Base-by-base conservation (phyloP, 1,284 basidiomycete genomes). In the Marasmius tenuissimus region DNA sequence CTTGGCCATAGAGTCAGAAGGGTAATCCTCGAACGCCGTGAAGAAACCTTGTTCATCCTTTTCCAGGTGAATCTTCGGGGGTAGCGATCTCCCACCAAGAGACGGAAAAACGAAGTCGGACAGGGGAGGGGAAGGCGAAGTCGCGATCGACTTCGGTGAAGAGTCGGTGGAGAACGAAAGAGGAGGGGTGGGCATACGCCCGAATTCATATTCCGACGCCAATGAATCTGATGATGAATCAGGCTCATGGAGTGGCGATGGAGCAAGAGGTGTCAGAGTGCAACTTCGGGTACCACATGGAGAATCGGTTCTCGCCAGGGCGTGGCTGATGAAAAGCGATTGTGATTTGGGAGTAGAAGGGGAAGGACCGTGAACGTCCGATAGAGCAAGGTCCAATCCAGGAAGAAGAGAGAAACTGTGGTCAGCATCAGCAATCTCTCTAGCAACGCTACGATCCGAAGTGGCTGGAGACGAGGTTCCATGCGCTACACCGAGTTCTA, bases 11-110 rank as follows among this genome's bases (percentile, higher is more conserved):
- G 58, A 48, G 22, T 64, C 67, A 10, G 70, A 59, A 20, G 58
- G 53, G 35, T 50, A 51, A 20, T 69, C 69, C 57, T 75, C 72
- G 16, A 73, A 71, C 57, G 75, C 75, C 33, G 72, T 76, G 61
- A 76, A 77, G 64, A 79, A 78, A 0, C 76, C 77, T 59, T 77
- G 74, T 9, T 77, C 78, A 55, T 80, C 80, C 63, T 78, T 81
- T 67, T 75, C 75, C 58, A 76, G 71, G 64, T 75, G 74, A 66
- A 77, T 65, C 33, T 71, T 66, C 10, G 74, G 66, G 6, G 58
- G 58, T 45, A 47, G 47, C 14, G 58, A 39, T 40, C 72, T 69
- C 37, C 70, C 65, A 59, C 75, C 72, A 42, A 78, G 69, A 3
- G 75, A 74, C 11, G 79, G 77, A 65, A 80, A 80, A 22, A 75